Conservation (phyloP, 495 filamentous ascomycete genomes). For the Pyrenopolyporus hunteri region DNA sequence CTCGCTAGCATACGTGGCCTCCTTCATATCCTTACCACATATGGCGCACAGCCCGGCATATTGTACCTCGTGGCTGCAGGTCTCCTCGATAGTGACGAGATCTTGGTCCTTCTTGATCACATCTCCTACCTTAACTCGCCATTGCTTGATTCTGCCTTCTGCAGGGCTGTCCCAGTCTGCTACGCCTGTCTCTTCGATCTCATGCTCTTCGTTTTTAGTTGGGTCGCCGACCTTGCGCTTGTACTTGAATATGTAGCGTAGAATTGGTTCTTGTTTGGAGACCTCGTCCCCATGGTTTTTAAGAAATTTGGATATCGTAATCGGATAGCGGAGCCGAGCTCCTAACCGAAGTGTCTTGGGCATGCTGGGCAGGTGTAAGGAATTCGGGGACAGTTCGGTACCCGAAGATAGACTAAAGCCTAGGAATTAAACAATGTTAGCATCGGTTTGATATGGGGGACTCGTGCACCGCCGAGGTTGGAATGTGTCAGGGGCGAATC, state of each 20-base stretch:
- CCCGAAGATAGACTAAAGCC: neutral
- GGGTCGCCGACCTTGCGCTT: constrained; percentile 76
- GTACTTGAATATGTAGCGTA: constrained; percentile 83
- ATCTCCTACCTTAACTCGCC: constrained; percentile 76
- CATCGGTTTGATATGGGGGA: neutral
- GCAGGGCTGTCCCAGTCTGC: constrained; percentile 80
- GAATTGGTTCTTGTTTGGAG: constrained; percentile 72
- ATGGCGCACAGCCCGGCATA: constrained; percentile 86
- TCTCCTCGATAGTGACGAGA: constrained; percentile 84
- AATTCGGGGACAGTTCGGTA: constrained; percentile 8
- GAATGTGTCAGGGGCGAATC: neutral
- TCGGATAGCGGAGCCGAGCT: constrained; percentile 81
- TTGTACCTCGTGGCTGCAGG: constrained; percentile 88
- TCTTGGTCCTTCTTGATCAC: constrained; percentile 64
- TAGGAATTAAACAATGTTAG: constrained; percentile 15
- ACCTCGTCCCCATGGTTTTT: constrained; percentile 77
- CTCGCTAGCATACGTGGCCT: constrained; percentile 58
- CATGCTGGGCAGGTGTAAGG: constrained; percentile 30
- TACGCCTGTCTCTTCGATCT: constrained; percentile 65
- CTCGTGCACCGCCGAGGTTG: neutral
- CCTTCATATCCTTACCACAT: constrained; percentile 98
- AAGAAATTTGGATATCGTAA: constrained; percentile 87
- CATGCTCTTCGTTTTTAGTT: constrained; percentile 64
- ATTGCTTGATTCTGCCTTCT: constrained; percentile 76
- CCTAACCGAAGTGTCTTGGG: constrained; percentile 57